These are phyloP conservation scores for Auriscalpium vulgare DNA, from an alignment of 768 basidiomycete species.

Conservation along the genomic window DNA sequence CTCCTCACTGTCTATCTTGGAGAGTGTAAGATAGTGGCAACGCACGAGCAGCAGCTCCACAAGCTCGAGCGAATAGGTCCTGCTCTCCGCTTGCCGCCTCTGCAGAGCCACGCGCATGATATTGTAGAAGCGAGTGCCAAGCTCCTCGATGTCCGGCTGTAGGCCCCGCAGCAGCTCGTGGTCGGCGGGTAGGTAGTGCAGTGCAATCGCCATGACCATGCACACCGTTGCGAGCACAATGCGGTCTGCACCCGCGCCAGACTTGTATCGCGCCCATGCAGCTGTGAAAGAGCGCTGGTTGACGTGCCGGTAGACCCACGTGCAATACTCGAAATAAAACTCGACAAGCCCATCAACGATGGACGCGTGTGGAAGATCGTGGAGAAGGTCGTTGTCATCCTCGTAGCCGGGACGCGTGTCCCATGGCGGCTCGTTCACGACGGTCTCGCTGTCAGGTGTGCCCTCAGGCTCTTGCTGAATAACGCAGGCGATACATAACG, in stretches of 20 bases:
- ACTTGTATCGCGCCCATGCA: constrained; percentile 72
- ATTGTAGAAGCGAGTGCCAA: constrained; percentile 60
- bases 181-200: constrained; percentile 60
- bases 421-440: constrained; percentile 25
- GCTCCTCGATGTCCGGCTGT: constrained; percentile 45
- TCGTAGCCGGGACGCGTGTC: constrained; percentile 37
- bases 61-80: constrained; percentile 54
- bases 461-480: not conserved
- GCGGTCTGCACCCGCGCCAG: constrained; percentile 55
- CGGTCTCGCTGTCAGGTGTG: not conserved
- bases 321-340: constrained; percentile 82
- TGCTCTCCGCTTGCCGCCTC: constrained; percentile 45
- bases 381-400: constrained; percentile 69
- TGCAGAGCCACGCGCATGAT: constrained; percentile 58
- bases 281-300: constrained; percentile 52
- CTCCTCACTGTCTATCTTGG: constrained; percentile 65
- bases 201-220: constrained; percentile 65
- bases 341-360: constrained; percentile 65
- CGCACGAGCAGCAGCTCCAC: constrained; percentile 61
- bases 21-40: constrained; percentile 57
- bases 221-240: constrained; percentile 65
- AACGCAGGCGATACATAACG: too few species aligned
- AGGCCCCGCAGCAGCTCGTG: constrained; percentile 51
- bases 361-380: constrained; percentile 54
- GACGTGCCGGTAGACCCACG: constrained; percentile 80